Conservation (phyloP, 306 rosid genomes). For the Vigna nakashimae region DNA sequence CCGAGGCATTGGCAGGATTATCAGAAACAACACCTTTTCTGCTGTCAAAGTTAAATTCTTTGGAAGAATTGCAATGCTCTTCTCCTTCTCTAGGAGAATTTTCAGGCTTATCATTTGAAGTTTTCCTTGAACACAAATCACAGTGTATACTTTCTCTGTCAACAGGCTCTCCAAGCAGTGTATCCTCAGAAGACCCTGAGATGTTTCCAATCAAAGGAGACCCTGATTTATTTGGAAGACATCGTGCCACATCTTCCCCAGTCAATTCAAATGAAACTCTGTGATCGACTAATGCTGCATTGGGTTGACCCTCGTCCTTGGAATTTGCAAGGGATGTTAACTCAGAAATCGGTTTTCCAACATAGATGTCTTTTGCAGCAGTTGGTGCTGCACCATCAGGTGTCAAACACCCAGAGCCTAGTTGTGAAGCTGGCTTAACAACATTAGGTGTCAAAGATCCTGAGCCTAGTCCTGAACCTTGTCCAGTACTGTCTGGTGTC, state of each 20-base stretch:
- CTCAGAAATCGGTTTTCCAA: conserved; percentile 59
- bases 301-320: conserved; percentile 57
- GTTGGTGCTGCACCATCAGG: conserved; percentile 61
- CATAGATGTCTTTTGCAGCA: conserved; percentile 38
- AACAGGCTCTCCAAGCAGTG: conserved; percentile 37
- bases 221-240: conserved; percentile 68
- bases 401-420: conserved; percentile 76
- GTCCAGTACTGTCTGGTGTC: conserved; percentile 70
- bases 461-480: conserved; percentile 72
- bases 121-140: conserved; percentile 46
- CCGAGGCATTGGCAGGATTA: conserved; percentile 56
- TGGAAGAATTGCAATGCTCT: conserved; percentile 60
- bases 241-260: conserved; percentile 80
- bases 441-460: conserved; percentile 78
- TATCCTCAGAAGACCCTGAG: conserved; percentile 51
- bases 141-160: conserved; percentile 42
- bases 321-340: conserved; percentile 59
- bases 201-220: conserved; percentile 43
- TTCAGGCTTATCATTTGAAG: conserved; percentile 46
- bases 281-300: conserved; percentile 59
- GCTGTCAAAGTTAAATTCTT: conserved; percentile 79
- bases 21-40: conserved; percentile 58
- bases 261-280: conserved; percentile 87
- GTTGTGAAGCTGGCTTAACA: conserved; percentile 60
- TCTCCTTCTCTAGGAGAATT: conserved; percentile 53